Base-by-base conservation (phyloP, 2,329 filamentous ascomycete species). In the Penicillium sclerotiorum region DNA sequence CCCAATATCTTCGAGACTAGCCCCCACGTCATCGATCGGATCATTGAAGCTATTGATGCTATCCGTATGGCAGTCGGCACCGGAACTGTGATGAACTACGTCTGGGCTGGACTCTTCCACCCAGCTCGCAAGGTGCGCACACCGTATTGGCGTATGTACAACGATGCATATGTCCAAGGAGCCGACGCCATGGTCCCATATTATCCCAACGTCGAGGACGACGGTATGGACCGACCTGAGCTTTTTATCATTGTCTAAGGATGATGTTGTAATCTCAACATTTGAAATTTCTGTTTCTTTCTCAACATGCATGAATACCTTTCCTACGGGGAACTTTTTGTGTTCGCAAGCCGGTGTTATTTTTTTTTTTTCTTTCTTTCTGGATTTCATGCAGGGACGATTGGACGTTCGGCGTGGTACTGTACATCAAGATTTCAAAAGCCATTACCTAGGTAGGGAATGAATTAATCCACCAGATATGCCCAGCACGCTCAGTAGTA, bases 1-100 rank as follows among this genome's bases (percentile, higher is more conserved):
- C 95, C 94, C 27, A 99, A 99, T 72, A 81, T 99, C 47, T 99
- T 97, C 73, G 94, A 99, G 74, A 99, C 94, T 5, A 94, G 88
- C 62, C 94, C 94, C 0, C 94, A 99, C 80, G 94, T 99, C 64
- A 99, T 99, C 63, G 94, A 99, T 73, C 86, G 94, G 37, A 95
- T 99, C 60, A 88, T 99, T 57, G 95, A 99, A 72, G 94, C 95
- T 43, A 95, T 99, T 59, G 94, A 97, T 71, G 94, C 92, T 32
- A 89, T 99, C 55, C 85, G 94, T 40, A 90, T 96, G 79, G 91
- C 93, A 0, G 88, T 97, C 37, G 94, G 94, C 1, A 90, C 91
- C 0, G 94, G 94, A 2, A 77, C 95, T 18, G 90, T 96, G 28
- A 88, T 99, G 81, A 99, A 99, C 76, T 99, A 99, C 71, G 87